Base-by-base conservation (phyloP, 495 filamentous ascomycete species). In the Penicillium waksmanii region DNA sequence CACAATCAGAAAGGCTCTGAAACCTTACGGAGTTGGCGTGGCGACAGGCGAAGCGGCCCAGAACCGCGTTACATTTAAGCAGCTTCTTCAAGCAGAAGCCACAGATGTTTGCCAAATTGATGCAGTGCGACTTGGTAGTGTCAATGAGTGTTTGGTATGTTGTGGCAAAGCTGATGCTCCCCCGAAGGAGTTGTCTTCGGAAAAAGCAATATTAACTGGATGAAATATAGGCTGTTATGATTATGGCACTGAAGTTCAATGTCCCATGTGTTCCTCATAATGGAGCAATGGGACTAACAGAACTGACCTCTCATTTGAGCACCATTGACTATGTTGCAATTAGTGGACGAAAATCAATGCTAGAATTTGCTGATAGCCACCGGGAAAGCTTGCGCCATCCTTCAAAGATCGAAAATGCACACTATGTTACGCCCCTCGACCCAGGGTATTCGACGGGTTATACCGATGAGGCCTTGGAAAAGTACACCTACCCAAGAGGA, bases 41-140 rank as follows among this genome's bases (percentile, higher is more conserved):
- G 93, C 93, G 13, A 97, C 93, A 0, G 93, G 93, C 53, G 93
- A 97, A 77, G 96, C 96, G 92, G 95, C 90, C 77, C 92, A 96
- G 80, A 96, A 96, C 77, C 84, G 93, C 8, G 90, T 96, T 8
- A 84, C 96, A 56, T 96, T 96, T 83, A 97, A 97, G 82, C 93
- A 97, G 76, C 81, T 97, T 50, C 79, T 97, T 18, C 84, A 87
- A 64, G 74, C 85, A 33, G 86, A 87, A 53, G 90, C 92, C 43
- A 86, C 96, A 69, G 92, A 94, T 63, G 84, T 96, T 9, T 90
- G 90, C 65, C 93, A 97, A 75, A 87, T 94, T 60, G 93, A 97
- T 63, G 93, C 93, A 2, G 96, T 93, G 79, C 83, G 93, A n/a
- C 80, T 97, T 57, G 93, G 93, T 33, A 93, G 93, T 47, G 89